Base-by-base conservation (phyloP, 2,329 filamentous ascomycete species). In the Botrytis sinoallii region DNA sequence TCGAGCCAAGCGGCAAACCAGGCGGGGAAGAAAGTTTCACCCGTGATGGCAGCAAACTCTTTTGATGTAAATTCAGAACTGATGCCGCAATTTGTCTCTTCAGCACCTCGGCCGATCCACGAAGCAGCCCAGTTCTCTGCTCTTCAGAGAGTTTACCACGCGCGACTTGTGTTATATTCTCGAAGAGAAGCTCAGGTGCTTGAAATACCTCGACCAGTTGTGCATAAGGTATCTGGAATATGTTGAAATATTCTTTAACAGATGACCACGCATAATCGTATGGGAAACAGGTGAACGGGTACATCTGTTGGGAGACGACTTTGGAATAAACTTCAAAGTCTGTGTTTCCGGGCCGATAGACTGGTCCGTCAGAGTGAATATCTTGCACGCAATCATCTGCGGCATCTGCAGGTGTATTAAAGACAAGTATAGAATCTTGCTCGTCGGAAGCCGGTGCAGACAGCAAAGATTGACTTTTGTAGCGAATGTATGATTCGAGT, bases 241-340 rank as follows among this genome's bases (percentile, higher is more conserved):
- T 61, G 35, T 40, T 40, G 59, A 61, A 61, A 16, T 61, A 61
- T 38, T 22, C 44, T 46, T 46, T 46, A 9, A 46, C 44, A 7
- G 32, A 40, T 61, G 20, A 61, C 59, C 20, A 40, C 6, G 29
- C 35, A 20, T 61, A 42, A 46, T 65, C 42, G n/a, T 46, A 65
- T 32, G 63, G 63, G 18, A 65, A 65, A 14, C 16, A 29, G 38
- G 38, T 46, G 40, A 65, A 44, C 4, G 63, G 63, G 25, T 46
- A 65, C 29, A 18, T 46, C n/a, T 65, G 40, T 7, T 65, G 29
- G 2, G 63, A 42, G 42, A 65, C 22, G 32, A 65, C n/a, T 18
- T 46, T 42, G 29, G 38, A 44, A 65, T 65, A 65, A 29, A 65
- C 63, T 16, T 65, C 63, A 32, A 18, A 65, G 63, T 65, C 42